Base-by-base conservation (phyloP, 768 basidiomycete genomes). In the Pulveroboletus sp. region DNA sequence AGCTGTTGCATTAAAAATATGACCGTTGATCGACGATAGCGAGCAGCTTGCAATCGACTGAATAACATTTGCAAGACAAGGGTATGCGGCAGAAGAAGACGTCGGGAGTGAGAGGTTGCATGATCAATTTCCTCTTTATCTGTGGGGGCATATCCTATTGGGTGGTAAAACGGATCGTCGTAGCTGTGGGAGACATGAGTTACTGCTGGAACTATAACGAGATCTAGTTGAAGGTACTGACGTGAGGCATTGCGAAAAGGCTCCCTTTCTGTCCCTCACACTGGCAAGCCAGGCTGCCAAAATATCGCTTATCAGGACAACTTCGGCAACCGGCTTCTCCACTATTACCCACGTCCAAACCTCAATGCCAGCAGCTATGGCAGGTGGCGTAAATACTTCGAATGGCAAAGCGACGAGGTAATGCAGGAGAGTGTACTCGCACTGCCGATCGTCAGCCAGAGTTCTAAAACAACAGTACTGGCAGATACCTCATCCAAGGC, bases 271-370 rank as follows among this genome's bases (percentile, higher is more conserved):
- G 33, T 80, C 74, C 54, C 78, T 80, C 52, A 97, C 87, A 5
- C 89, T 89, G 47, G 80, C 77, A 42, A 85, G 77, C 96, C 96
- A 99, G 3, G 89, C 88, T 3, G 89, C 80, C 40, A 90, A 71
- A 43, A 98, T 80, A 60, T 97, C 93, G 5, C 81, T 74, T 77
- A 97, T 86, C 17, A 97, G 68, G 2, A 84, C 81, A 42, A 93
- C 80, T 67, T 97, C 94, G 10, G 87, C 73, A 41, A 79, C 78
- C 0, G 89, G 84, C 51, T 89, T 82, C 64, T 95, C 89, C 13
- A 89, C 82, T 46, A 96, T 86, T 0, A 96, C 78, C 94, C 94
- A 97, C 4, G 88, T 92, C 96, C 96, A 98, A 9, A 87, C 86
- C 62, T 98, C 93, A 38, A 93, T 84, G 0, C 91, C 94, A 2